Base-by-base conservation (phyloP, 768 basidiomycete species). In the Trametes sanguinea region DNA sequence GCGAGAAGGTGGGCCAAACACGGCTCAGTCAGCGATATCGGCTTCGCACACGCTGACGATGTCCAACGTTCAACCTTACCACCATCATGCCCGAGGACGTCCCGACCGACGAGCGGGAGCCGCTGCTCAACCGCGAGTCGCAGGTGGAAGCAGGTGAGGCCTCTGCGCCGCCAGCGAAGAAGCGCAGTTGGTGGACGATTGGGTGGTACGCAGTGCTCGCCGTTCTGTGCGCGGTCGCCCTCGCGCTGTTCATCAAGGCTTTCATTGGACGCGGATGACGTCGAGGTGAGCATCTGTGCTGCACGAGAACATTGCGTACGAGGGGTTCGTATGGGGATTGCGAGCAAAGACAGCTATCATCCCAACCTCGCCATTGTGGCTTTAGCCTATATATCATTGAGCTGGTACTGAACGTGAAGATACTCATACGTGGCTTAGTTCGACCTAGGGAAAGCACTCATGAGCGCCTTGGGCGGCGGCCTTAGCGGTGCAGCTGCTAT, bases 401-500 rank as follows among this genome's bases (percentile, higher is more conserved):
- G 22, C 22, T 22, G 22, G 30, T 29, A 14, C 11, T 10, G 11
- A 11, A 37, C 6, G 35, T 37, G 6, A 11, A 6, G 35, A 16
- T 52, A 11, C 43, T 59, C 40, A 45, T 6, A 27, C 16, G 37
- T 14, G 3, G 9, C 33, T 37, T 48, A 96, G 86, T 96, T 98
- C 65, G 94, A 98, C 73, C 76, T 91, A 10, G 76, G 77, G 35
- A 82, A 83, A 32, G 92, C 95, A 0, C 75, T 97, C 66, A 90
- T 84, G 77, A 84, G 80, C 47, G 96, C 95, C 3, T 80, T 92
- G 0, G 95, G 96, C 7, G 95, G 96, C 27, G 95, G 95, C 4
- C 75, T 95, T 51, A 94, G 90, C 66, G 95, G 95, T 50, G 92
- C 94, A 14, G 89, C 90, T 84, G 95, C 95, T 0, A 98, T 98